Conservation (phyloP, 2,329 filamentous ascomycete species). For the Ophiostoma montium region DNA sequence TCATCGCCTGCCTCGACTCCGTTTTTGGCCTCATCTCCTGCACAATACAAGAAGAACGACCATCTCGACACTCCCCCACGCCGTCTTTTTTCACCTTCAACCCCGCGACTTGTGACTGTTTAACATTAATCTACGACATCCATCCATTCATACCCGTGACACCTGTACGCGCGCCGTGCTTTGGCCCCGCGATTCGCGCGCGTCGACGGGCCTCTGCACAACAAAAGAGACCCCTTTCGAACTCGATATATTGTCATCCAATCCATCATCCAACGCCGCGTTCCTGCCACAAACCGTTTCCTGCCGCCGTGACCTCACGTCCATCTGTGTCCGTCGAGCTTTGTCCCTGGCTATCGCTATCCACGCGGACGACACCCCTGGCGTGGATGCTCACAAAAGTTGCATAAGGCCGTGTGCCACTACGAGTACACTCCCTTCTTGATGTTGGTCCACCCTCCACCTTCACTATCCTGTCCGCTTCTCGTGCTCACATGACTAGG, state of each 20-base stretch:
- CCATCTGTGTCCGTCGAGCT: neutral
- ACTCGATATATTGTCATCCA: neutral
- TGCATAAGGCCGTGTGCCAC: slow-evolving; percentile 3
- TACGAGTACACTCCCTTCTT: slow-evolving; percentile 1
- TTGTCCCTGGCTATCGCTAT: no score
- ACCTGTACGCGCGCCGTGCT: neutral
- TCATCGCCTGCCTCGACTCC: neutral
- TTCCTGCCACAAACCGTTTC: neutral
- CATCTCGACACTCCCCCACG: neutral
- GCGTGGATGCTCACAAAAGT: slow-evolving; percentile 2
- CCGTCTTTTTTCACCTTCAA: neutral
- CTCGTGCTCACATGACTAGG: slow-evolving; percentile 21
- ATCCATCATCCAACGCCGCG: no score
- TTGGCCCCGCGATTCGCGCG: neutral
- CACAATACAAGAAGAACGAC: neutral
- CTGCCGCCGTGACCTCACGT: no score
- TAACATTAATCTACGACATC: neutral
- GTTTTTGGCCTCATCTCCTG: neutral
- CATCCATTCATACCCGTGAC: neutral
- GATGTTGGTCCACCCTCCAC: slow-evolving; percentile 2
- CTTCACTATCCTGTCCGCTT: neutral
- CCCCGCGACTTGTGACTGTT: neutral
- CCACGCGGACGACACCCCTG: neutral
- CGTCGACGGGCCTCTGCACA: neutral
- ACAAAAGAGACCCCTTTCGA: neutral